Percentiles rank a stretch among this genome's conserved stretches.
These are phyloP conservation scores for Candida manassasensis DNA, from an alignment of 805 yeast genomes.

Conservation along the genomic window DNA sequence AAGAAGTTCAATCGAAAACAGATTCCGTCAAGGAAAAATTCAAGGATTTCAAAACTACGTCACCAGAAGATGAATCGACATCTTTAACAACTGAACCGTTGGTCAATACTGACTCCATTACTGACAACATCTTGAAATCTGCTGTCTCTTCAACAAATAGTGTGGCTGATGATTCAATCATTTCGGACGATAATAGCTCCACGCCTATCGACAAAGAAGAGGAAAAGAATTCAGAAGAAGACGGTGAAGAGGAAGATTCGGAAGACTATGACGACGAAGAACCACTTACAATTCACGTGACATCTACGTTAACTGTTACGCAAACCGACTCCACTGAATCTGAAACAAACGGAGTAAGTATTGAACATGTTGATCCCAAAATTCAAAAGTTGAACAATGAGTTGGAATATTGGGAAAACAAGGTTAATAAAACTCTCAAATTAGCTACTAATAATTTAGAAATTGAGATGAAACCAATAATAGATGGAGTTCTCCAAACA, in stretches of 20 bases:
- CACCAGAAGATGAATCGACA: not conserved
- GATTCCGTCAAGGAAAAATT: slow-evolving; percentile 4
- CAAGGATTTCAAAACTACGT: not conserved
- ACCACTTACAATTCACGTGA: slow-evolving; percentile 17
- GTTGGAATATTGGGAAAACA: slow-evolving; percentile 27
- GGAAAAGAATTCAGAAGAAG: slow-evolving; percentile 7
- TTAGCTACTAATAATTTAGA: slow-evolving; percentile 30
- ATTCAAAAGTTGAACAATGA: slow-evolving; percentile 23
- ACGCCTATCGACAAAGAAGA: too few species aligned
- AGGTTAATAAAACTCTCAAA: slow-evolving; percentile 29
- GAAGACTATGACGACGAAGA: slow-evolving; percentile 13
- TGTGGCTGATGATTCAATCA: too few species aligned
- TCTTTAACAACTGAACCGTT: too few species aligned
- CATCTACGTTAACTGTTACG: slow-evolving; percentile 22
- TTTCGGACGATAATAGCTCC: too few species aligned
- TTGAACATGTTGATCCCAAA: slow-evolving; percentile 3
- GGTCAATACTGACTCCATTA: too few species aligned
- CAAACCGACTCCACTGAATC: slow-evolving; percentile 5
- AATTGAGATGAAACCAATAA: slow-evolving; percentile 25
- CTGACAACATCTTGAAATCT: too few species aligned
- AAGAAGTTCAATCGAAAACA: slow-evolving; percentile 10
- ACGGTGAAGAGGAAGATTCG: slow-evolving; percentile 1
- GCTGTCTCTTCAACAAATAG: too few species aligned
- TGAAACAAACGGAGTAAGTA: slow-evolving; percentile 2
- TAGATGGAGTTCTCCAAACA: slow-evolving; percentile 19